Evolutionary conservation across 208 protist species (phyloP).

Genomic region (Acanthamoeba triangularis): DNA sequence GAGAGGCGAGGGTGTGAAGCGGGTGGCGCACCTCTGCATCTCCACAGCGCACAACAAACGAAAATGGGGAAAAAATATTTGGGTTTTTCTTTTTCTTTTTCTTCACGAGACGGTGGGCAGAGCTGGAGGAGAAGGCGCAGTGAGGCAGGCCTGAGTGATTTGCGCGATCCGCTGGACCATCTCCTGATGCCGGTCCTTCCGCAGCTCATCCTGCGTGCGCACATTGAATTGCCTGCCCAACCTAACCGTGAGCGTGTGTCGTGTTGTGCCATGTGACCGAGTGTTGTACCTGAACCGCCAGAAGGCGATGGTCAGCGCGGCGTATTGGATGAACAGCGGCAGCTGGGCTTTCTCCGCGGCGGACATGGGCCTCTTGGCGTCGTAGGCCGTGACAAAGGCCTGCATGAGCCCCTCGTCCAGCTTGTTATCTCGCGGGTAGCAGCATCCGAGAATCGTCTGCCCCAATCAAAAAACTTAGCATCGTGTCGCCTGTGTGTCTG

Average conservation of each 20-base stretch:
- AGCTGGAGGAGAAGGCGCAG: no score
- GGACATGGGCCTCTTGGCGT: constrained; percentile 6
- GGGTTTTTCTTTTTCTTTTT: no score
- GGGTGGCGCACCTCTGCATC: no score
- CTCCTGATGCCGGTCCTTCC: constrained; percentile 1
- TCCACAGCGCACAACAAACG: no score
- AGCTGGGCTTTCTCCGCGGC: neutral
- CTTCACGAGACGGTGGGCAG: no score
- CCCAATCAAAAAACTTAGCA: neutral
- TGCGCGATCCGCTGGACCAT: constrained; percentile 13
- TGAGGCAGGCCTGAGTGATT: no score
- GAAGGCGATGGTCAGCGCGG: constrained; percentile 41
- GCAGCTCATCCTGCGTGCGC: neutral
- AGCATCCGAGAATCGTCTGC: constrained; percentile 57
- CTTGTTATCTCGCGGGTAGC: constrained; percentile 29
- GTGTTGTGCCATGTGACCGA: neutral
- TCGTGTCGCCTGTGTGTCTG: no score
- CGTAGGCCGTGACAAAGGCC: constrained; percentile 30
- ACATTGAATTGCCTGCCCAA: constrained; percentile 25
- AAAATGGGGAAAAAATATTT: no score
- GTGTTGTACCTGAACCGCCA: constrained; percentile 29
- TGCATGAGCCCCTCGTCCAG: constrained; percentile 8
- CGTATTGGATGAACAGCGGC: constrained; percentile 16
- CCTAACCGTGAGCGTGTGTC: no score
- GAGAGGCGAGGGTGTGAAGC: no score